Base-by-base conservation (phyloP, 2,329 filamentous ascomycete species). In the Aspergillus sp. region DNA sequence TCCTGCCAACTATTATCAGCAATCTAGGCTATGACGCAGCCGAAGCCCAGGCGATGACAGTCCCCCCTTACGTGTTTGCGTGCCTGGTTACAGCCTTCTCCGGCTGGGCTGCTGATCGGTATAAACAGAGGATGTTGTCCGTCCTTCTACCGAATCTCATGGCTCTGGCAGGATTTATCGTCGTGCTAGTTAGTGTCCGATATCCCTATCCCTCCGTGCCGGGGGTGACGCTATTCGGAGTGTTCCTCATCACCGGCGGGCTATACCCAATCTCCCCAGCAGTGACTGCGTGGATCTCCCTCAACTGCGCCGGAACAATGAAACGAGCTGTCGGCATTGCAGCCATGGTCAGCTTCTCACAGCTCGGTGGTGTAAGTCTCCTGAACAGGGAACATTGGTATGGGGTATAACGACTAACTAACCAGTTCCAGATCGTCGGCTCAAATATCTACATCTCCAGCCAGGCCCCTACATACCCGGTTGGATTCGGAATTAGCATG, bases 231-330 rank as follows among this genome's bases (percentile, higher is more conserved):
- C 32, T 48, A 6, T 79, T 80, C 48, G 77, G 73, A 1, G 73
- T 81, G 30, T 77, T 74, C 39, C 63, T 81, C 4, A 74, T 78
- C 0, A 78, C 71, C 30, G 68, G 76, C 9, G 74, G 76, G 24
- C 74, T 78, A 65, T 79, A 79, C 48, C 76, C 76, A 0, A 77
- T 78, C 44, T 70, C 75, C 1, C 76, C 77, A 0, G 76, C 69
- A 2, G 72, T 72, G 20, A 77, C 74, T 34, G 71, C 76, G 0
- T 80, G 78, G 77, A 38, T 48, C 8, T 48, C 45, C 3, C 45
- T 48, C 12, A 48, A 48, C 30, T 48, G 45, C 17, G 45, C 45
- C 1, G 45, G 45, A 5, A 48, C 45, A 76, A 72, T 36, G 69
- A 78, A 76, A 48, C 69, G 78, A 20, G 76, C 76, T 5, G 72